Conservation (phyloP, 345 rosid genomes). For the Hevea brasiliensis region DNA sequence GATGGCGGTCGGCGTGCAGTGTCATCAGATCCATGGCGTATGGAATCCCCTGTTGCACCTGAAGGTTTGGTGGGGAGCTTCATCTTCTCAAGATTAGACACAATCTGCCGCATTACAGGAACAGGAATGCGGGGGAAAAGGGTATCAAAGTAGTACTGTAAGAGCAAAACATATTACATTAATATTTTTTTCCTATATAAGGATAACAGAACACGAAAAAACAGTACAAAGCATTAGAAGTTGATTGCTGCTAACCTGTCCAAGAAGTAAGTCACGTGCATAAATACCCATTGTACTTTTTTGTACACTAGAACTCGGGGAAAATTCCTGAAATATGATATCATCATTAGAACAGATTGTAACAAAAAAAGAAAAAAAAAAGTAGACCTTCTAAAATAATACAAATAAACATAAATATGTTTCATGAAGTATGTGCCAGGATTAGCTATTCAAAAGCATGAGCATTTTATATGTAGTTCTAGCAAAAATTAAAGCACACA, state of each 20-base stretch:
- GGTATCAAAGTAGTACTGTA: conserved; percentile 96
- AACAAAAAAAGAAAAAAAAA: not conserved
- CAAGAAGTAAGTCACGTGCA: conserved; percentile 92
- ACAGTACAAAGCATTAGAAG: conserved; percentile 8
- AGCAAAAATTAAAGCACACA: not conserved
- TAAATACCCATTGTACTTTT: conserved; percentile 90
- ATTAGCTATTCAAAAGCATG: not conserved
- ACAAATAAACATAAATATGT: not conserved
- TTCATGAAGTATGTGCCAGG: not conserved
- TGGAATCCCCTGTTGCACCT: conserved; percentile 79
- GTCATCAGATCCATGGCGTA: conserved; percentile 84
- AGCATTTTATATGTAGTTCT: not conserved
- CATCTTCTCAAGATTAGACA: conserved; percentile 85
- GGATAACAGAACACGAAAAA: not conserved
- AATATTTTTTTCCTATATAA: conserved; percentile 1
- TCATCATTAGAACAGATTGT: not conserved
- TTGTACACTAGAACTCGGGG: conserved; percentile 82
- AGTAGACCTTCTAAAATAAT: not conserved
- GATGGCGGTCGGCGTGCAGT: conserved; percentile 98
- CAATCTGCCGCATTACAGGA: conserved; percentile 84
- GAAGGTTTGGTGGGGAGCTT: conserved; percentile 74
- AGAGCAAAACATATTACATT: conserved; percentile 12
- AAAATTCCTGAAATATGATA: conserved; percentile 67
- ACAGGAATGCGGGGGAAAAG: conserved; percentile 97
- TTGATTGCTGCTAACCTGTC: conserved; percentile 63